Evolutionary conservation across 768 basidiomycete genomes (phyloP).

Genomic region (Amanita polypyramis): DNA sequence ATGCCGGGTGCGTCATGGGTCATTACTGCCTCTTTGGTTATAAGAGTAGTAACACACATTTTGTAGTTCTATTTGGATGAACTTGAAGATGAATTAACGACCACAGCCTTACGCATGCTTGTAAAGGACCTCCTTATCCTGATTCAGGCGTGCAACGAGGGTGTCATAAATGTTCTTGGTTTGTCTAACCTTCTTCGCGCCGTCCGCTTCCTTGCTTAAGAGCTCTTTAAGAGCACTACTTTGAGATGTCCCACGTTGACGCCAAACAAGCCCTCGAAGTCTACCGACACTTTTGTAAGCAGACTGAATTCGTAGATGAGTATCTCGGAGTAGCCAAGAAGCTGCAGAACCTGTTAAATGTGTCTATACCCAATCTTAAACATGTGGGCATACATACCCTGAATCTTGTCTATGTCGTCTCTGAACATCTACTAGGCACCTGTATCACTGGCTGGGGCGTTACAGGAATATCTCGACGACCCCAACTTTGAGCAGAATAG

Average conservation of each 20-base stretch:
- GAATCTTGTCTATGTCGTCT: neutral
- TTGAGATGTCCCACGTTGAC: constrained; percentile 95
- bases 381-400: constrained; percentile 43
- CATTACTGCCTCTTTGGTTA: neutral
- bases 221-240: constrained; percentile 74
- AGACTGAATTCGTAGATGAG: constrained; percentile 89
- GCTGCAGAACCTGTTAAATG: constrained; percentile 85
- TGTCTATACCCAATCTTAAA: constrained; percentile 88
- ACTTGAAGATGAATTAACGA: constrained; percentile 84
- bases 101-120: constrained; percentile 83
- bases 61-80: constrained; percentile 87
- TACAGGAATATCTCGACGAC: constrained; percentile 94
- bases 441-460: constrained; percentile 82
- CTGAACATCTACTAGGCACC: constrained; percentile 58
- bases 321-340: constrained; percentile 89
- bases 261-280: constrained; percentile 75
- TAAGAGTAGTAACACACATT: neutral
- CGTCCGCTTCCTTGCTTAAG: constrained; percentile 14
- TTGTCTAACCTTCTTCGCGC: constrained; percentile 17
- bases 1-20: constrained; percentile 59
- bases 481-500: constrained; percentile 96
- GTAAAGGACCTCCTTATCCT: constrained; percentile 93
- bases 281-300: constrained; percentile 90
- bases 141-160: constrained; percentile 95
- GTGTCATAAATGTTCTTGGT: constrained; percentile 76